A percentile compares a stretch with the other conserved stretches of the same genome.
These are phyloP conservation scores for Xanthoceras sorbifolium DNA, from an alignment of 345 rosid genomes.

Conservation along the genomic window DNA sequence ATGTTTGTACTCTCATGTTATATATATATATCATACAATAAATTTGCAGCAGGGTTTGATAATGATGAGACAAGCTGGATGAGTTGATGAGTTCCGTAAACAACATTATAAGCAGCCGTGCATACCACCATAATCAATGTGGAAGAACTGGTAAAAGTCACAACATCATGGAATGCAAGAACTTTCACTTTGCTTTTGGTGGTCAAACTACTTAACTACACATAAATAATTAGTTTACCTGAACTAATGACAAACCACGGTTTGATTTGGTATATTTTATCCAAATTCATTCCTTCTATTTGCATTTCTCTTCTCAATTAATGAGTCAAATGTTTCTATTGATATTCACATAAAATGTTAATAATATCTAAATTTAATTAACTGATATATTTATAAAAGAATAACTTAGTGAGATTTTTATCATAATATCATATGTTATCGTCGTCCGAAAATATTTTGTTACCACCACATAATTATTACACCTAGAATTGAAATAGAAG, in stretches of 20 bases:
- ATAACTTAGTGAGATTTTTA: too few relatives aligned
- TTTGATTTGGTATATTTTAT: not conserved
- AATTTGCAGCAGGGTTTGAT: not conserved
- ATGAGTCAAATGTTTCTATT: not conserved
- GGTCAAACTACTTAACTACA: not conserved
- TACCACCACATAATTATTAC: too few relatives aligned
- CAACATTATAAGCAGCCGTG: conserved; percentile 14
- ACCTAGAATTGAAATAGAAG: too few relatives aligned
- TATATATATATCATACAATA: not conserved
- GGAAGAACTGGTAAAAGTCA: not conserved
- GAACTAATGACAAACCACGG: not conserved
- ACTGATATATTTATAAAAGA: too few relatives aligned
- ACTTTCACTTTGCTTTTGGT: not conserved
- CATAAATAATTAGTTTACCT: not conserved
- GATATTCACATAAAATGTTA: too few relatives aligned
- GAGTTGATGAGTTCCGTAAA: not conserved
- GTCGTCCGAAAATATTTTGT: too few relatives aligned
- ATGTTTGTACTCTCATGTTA: too few relatives aligned
- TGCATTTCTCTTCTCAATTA: not conserved
- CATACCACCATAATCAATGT: conserved; percentile 9
- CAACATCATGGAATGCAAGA: not conserved
- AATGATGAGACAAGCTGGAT: not conserved
- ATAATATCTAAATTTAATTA: too few relatives aligned
- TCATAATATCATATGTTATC: too few relatives aligned
- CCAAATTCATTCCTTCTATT: not conserved